Evolutionary conservation across 768 basidiomycete species (phyloP), one percentile per base, ranked within the genome.

Genomic region (Naganishia randhawae): DNA sequence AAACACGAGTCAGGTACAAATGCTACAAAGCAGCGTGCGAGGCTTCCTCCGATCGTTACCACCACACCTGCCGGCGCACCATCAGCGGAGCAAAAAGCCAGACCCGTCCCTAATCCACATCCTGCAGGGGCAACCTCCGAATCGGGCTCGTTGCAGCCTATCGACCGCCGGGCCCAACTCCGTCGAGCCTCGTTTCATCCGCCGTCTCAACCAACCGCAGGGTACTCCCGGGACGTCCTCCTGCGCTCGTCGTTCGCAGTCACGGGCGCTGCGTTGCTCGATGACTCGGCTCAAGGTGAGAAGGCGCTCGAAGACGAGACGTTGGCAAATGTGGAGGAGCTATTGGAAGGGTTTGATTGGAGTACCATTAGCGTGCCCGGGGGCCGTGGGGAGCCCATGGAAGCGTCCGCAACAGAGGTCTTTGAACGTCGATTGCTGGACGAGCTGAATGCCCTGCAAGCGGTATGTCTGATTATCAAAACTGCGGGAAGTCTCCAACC

Each of bases 271-370:
- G 88, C 33, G 7, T 35, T 72, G 29, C 61, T 70, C 31, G 70
- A 69, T 19, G 69, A 89, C 63, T 90, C 91, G 73, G 86, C 85
- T 66, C 84, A 45, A 10, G 73, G 73, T 14, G 71, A 86, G 13
- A 57, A 48, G 35, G 68, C 29, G 45, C 39, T 66, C 17, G 69
- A 70, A 32, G 88, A 91, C 71, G 90, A 88, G 10, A 91, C 91
- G 3, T 84, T 99, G 81, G 83, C 88, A 6, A 96, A 87, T 78
- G 92, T 99, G 1, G 96, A 99, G 77, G 96, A 99, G 78, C 94
- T 99, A 92, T 84, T 99, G 29, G 96, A 99, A 74, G 94, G 96
- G 0, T 96, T 96, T 74, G 96, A 98, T 78, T 98, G 93, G 93
- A 88, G 91, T 0, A 76, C 73, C 2, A 84, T 85, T 63, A 65